Evolutionary conservation across 2,329 filamentous ascomycete genomes (phyloP), one percentile per base, ranked within the genome.

Genomic region (Metarhizium sp.): DNA sequence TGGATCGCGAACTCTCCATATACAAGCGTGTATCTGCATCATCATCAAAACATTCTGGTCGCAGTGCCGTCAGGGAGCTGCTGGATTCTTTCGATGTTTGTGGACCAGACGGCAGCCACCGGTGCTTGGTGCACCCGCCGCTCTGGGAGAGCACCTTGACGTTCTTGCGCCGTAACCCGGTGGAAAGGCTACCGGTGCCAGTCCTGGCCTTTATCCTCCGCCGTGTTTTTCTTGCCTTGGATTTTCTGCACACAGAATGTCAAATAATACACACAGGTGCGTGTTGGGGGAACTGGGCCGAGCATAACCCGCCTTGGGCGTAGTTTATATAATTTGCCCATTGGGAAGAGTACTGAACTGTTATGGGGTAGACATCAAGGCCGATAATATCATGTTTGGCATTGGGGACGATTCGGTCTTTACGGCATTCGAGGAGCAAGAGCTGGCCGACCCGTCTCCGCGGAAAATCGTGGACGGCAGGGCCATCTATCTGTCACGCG

Each of bases 331-430:
- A 16, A 18, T 42, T 25, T 25, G 25, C 25, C 25, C 25, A 1
- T 25, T 25, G 25, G 25, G 25, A 25, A 25, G 3, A 4, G 25
- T 25, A 25, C 25, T 25, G 25, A 25, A 4, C 1, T 25, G 3
- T 25, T 25, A 4, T 25, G 25, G 6, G 2, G 18, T n/a, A 73
- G 74, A 72, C 60, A 74, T 78, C 34, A 76, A 74, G 58, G 70
- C 72, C 2, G 71, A 75, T 56, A 78, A 78, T 50, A 73, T 78
- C 42, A 73, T 78, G 68, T 67, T 76, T 36, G 66, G 66, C 6
- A 71, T 75, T 45, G 45, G 53, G 0, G 71, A 76, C n/a, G 5
- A 6, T 6, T 20, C 42, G 2, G n/a, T 45, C 4, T 45, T 45
- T 0, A 20, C 42, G 6, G 51, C 52, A 52, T 73, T 77, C 36